These are phyloP conservation scores for Apiotrichum porosum DNA, from an alignment of 1,284 basidiomycete species.

Conservation along the genomic window DNA sequence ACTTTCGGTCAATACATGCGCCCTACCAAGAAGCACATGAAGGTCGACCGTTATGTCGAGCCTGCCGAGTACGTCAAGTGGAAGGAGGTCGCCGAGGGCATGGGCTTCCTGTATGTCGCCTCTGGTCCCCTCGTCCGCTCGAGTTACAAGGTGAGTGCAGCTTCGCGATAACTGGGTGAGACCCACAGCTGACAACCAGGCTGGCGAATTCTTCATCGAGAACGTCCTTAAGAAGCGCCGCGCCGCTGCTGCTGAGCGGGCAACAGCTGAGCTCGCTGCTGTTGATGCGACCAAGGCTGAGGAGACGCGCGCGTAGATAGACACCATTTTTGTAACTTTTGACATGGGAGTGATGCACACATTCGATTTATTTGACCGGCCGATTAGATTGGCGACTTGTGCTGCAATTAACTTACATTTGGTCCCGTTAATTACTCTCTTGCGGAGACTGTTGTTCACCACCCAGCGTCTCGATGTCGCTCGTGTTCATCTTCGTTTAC, in stretches of 20 bases:
- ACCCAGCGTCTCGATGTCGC: neutral
- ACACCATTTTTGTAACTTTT: no score
- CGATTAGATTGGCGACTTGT: no score
- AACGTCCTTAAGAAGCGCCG: conserved; percentile 62
- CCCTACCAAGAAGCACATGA: conserved; percentile 98
- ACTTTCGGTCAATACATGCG: conserved; percentile 99
- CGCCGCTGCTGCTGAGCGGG: conserved; percentile 35
- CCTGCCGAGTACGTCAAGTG: conserved; percentile 90
- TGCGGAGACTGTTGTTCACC: neutral
- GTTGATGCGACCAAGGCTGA: conserved; percentile 1
- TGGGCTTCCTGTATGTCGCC: conserved; percentile 97
- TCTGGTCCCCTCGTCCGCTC: conserved; percentile 93
- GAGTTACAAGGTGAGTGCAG: conserved; percentile 68
- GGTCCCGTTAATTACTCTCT: no score
- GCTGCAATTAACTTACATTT: no score
- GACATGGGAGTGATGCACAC: no score
- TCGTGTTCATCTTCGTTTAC: neutral
- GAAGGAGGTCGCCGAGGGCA: conserved; percentile 81
- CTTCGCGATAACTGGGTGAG: conserved; percentile 55
- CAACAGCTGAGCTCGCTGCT: conserved; percentile 31
- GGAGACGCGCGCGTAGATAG: conserved; percentile 1
- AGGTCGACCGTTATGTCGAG: conserved; percentile 91
- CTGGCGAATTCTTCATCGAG: conserved; percentile 87
- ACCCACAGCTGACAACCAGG: conserved; percentile 34
- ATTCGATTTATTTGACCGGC: no score